Base-by-base conservation (phyloP, 164 flowering plant genomes). In the Santalum album region DNA sequence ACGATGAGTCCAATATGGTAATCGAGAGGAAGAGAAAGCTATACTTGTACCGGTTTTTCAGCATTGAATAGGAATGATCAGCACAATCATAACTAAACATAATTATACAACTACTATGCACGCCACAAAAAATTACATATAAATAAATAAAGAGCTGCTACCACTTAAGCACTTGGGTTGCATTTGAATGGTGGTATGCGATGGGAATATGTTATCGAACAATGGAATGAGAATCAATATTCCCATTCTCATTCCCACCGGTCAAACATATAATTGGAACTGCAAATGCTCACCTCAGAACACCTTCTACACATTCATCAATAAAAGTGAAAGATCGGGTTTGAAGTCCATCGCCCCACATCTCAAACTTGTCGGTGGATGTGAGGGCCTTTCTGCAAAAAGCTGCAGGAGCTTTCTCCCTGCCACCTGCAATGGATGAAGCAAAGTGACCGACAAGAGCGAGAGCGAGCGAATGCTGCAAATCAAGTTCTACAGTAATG, bases 341-440 rank as follows among this genome's bases (percentile, higher is more conserved):
- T 65, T 91, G 98, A 53, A 79, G 72, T 12, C 98, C 98, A 77
- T 91, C 98, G 29, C 98, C 98, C 98, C 98, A 91, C 98, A 91
- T 91, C 79, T 92, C 99, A 72, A 92, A 92, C 72, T 73, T 87
- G 51, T 92, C 96, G 19, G 68, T 67, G 17, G 99, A 72, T 54
- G 99, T 92, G 24, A 78, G 51, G 18, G 91, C 84, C 80, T 92
- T 92, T 57, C 99, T 75, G 54, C 99, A 89, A 57, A 92, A 92
- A 19, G 99, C 99, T 65, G 99, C 99, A 36, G 99, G 99, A 44
- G 96, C 99, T 72, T 92, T 89, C 74, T 92, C 99, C 70, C 99
- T 75, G 12, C 98, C 98, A 74, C 96, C 98, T 90, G 53, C 2
- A 6, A n/a, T n/a, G n/a, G n/a, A 48, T 15, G 67, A 12, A 48